phyloP scores from a whole-genome alignment of 2,329 filamentous ascomycete species.

The Calcarisporium arbuscula region DNA sequence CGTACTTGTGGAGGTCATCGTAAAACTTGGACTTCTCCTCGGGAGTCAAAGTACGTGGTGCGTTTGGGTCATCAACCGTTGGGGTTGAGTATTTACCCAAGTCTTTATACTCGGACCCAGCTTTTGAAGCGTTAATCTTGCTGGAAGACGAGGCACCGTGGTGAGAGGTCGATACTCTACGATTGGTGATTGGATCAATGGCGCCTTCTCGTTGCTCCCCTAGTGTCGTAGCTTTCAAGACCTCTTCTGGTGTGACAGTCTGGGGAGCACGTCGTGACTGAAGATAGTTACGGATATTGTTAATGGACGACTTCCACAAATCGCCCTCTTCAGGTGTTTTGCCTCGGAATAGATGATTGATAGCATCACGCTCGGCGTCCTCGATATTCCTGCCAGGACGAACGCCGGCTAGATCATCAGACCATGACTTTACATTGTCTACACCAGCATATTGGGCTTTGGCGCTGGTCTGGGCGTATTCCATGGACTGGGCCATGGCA shows the following conservation, averaged over 20 bases:
- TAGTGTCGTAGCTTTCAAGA: slow-evolving; percentile 18
- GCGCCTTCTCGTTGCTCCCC: slow-evolving; percentile 10
- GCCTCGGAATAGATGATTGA: slow-evolving; percentile 33
- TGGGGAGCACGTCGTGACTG: slow-evolving; percentile 13
- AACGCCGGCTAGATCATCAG: slow-evolving; percentile 29
- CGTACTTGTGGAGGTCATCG: slow-evolving; percentile 28
- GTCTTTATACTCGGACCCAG: slow-evolving; percentile 28
- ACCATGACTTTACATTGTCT: slow-evolving; percentile 28
- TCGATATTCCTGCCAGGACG: slow-evolving; percentile 36
- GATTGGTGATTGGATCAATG: slow-evolving; percentile 56
- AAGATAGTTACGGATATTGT: slow-evolving; percentile 28
- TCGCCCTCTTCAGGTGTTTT: slow-evolving; percentile 20
- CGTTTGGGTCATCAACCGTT: slow-evolving; percentile 29
- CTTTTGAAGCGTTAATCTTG: too few relatives aligned
- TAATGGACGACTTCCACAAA: slow-evolving; percentile 23
- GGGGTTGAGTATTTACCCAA: slow-evolving; percentile 29
- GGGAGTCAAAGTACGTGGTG: slow-evolving; percentile 18
- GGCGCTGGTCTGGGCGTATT: slow-evolving; percentile 28
- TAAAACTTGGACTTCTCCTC: slow-evolving; percentile 36
- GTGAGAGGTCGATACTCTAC: slow-evolving; percentile 32
- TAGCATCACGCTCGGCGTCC: slow-evolving; percentile 37
- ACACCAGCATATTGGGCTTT: slow-evolving; percentile 28
- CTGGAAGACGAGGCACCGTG: too few relatives aligned
- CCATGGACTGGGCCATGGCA: slow-evolving; percentile 28
- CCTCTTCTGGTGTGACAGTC: slow-evolving; percentile 13